Base-by-base conservation (phyloP, 1,284 basidiomycete species). In the Austroboletus novae-zelandiae region DNA sequence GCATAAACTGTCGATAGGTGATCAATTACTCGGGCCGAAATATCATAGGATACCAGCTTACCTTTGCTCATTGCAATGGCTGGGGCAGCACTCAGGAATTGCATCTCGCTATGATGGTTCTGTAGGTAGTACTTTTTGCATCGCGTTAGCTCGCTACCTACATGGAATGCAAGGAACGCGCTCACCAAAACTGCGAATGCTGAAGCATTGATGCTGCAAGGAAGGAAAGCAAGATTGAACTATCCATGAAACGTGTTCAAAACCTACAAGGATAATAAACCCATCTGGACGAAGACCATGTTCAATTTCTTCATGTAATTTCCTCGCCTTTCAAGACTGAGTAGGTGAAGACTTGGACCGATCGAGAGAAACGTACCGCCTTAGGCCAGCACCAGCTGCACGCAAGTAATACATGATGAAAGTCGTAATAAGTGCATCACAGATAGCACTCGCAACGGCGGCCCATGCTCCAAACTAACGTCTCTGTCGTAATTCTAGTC, bases 361-460 rank as follows among this genome's bases (percentile, higher is more conserved):
- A 23, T 2, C 11, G 41, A 8, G 7, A 11, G 4, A 9, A 25
- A 23, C 3, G 8, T 51, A 65, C 62, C 62, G 52, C 37, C 18
- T 32, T 40, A 25, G 18, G 1, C 46, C 61, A 27, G 52, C 52
- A 47, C 54, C 51, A 13, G 20, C 30, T 5, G 57, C 48, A 20
- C 48, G 52, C 18, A 64, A 40, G 35, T 62, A 65, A 40, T 57
- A 64, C 2, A 48, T 37, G 15, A 64, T 43, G 9, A 57, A 60
- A 20, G 15, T 5, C 1, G 61, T 64, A 43, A 64, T 60, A 35
- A 48, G 9, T n/a, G 30, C 37, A 45, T 65, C 59, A 8, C 65
- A 65, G 6, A 52, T 4, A 8, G 65, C 54, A 17, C 59, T 54
- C 4, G 51, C 42, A 6, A 60, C 5, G 20, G 51, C 47, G 2